phyloP scores from a whole-genome alignment of 1,284 basidiomycete genomes.

The Microbotryomycetes sp. region DNA sequence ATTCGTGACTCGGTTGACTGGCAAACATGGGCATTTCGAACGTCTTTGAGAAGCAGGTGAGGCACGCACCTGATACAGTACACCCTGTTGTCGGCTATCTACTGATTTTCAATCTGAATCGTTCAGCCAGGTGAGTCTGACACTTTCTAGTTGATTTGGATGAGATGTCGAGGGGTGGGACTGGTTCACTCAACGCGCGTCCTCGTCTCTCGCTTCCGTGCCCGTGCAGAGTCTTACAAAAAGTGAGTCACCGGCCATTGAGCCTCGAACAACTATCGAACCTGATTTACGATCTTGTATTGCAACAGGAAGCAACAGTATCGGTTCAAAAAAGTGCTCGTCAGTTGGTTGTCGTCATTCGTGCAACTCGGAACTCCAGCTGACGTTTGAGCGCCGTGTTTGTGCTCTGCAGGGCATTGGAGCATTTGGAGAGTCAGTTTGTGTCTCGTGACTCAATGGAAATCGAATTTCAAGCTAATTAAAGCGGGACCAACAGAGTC shows the following conservation, averaged over 20 bases:
- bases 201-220: neutral
- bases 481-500: slow-evolving; percentile 8
- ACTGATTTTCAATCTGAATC: too few species aligned
- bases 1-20: too few species aligned
- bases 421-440: slow-evolving; percentile 25
- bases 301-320: slow-evolving; percentile 19
- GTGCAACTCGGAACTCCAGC: neutral
- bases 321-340: slow-evolving; percentile 22
- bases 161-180: too few species aligned
- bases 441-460: neutral
- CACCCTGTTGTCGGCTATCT: too few species aligned
- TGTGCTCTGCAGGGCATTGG: slow-evolving; percentile 13
- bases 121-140: too few species aligned
- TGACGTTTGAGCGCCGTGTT: neutral
- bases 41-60: too few species aligned
- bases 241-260: slow-evolving; percentile 2
- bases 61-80: too few species aligned
- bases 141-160: too few species aligned
- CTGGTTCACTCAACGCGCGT: too few species aligned
- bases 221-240: slow-evolving; percentile 14
- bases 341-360: slow-evolving; percentile 1
- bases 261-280: too few species aligned
- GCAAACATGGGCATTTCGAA: too few species aligned
- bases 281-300: too few species aligned
- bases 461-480: neutral